phyloP scores from a whole-genome alignment of 75 land plant species.

The Pseudotsuga menziesii region DNA sequence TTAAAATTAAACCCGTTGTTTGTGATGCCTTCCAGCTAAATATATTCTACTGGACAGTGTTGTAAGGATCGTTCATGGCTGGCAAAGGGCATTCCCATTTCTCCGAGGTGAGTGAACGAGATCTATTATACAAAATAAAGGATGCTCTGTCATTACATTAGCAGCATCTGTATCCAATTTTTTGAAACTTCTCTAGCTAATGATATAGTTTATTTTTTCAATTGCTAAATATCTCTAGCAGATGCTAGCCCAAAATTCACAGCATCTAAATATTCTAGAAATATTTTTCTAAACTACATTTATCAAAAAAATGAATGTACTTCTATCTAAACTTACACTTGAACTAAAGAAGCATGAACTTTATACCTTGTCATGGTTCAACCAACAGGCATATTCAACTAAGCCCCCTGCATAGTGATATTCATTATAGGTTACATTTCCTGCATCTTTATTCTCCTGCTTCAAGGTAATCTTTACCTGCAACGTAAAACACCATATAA shows the following conservation, averaged over 20 bases:
- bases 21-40: not conserved
- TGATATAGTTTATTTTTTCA: no score
- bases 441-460: constrained; percentile 57
- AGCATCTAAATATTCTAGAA: not conserved
- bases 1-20: not conserved
- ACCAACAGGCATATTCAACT: constrained; percentile 85
- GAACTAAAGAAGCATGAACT: not conserved
- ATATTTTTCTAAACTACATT: not conserved
- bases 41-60: not conserved
- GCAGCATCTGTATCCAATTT: no score
- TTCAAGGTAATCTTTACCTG: constrained; percentile 76
- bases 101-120: no score
- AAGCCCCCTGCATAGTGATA: constrained; percentile 89
- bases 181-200: not conserved
- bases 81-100: no score
- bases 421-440: constrained; percentile 44
- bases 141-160: not conserved
- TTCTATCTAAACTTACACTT: not conserved
- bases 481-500: constrained; percentile 7
- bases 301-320: not conserved
- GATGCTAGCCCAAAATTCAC: not conserved
- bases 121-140: no score
- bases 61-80: no score
- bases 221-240: not conserved
- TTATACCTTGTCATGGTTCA: constrained; percentile 87